A percentile compares a stretch with the other conserved stretches of the same genome.
Evolutionary conservation across 805 yeast species (phyloP).

Genomic region (Lipomyces orientalis): DNA sequence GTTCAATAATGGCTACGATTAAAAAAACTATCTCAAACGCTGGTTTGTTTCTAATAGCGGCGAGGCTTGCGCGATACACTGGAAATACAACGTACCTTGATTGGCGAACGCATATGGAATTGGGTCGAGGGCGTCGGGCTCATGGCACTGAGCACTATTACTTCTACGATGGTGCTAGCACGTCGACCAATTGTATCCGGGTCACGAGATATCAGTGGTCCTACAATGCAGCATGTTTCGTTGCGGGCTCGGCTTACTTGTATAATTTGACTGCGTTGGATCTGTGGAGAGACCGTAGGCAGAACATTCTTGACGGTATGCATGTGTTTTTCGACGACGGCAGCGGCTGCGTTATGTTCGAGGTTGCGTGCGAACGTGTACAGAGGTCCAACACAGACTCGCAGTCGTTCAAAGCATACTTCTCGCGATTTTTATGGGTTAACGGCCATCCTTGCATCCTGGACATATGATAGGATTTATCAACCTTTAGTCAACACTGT

Average conservation of each 20-base stretch:
- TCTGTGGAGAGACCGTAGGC: slow-evolving; percentile 69
- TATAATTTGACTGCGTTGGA: slow-evolving; percentile 72
- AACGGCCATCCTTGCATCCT: slow-evolving; percentile 74
- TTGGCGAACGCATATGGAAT: slow-evolving; percentile 68
- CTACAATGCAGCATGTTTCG: slow-evolving; percentile 79
- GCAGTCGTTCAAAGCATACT: slow-evolving; percentile 87
- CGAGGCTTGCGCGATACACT: slow-evolving; percentile 82
- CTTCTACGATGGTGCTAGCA: slow-evolving; percentile 57
- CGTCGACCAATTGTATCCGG: slow-evolving; percentile 64
- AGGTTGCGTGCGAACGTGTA: slow-evolving; percentile 78
- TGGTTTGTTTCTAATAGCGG: slow-evolving; percentile 77
- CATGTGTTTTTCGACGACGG: slow-evolving; percentile 53
- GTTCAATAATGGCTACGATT: slow-evolving; percentile 94
- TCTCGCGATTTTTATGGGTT: slow-evolving; percentile 76
- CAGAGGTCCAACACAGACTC: slow-evolving; percentile 81
- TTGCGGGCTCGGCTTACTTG: slow-evolving; percentile 81
- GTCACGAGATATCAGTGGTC: slow-evolving; percentile 75
- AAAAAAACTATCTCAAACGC: slow-evolving; percentile 91
- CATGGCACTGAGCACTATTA: slow-evolving; percentile 43
- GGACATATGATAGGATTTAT: slow-evolving; percentile 46
- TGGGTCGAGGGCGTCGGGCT: slow-evolving; percentile 65
- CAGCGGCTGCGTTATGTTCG: slow-evolving; percentile 64
- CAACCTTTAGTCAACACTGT: slow-evolving; percentile 52
- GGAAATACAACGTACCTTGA: slow-evolving; percentile 69
- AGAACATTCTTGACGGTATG: slow-evolving; percentile 60